Conservation (phyloP, 805 yeast species). For the Cyberlindnera xylosilytica region DNA sequence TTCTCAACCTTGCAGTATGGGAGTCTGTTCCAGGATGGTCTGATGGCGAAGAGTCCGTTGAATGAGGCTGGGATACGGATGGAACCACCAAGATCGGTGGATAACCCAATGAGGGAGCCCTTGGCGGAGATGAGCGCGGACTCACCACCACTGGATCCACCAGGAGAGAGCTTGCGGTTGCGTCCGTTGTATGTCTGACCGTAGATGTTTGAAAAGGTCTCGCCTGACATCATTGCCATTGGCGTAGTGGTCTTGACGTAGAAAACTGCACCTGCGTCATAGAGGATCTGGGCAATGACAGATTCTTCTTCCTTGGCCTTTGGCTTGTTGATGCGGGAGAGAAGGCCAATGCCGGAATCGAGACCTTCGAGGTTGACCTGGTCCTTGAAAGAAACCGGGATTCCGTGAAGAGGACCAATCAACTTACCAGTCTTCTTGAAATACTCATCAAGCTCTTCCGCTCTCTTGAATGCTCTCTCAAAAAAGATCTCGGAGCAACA, state of each 20-base stretch:
- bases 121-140: slow-evolving; percentile 41
- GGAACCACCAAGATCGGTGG: slow-evolving; percentile 53
- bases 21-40: slow-evolving; percentile 42
- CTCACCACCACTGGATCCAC: slow-evolving; percentile 55
- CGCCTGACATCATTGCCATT: slow-evolving; percentile 46
- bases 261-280: slow-evolving; percentile 49
- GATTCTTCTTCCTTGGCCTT: slow-evolving; percentile 44
- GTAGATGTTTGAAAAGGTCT: slow-evolving; percentile 39
- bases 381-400: slow-evolving; percentile 60
- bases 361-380: slow-evolving; percentile 39
- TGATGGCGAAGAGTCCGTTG: slow-evolving; percentile 38
- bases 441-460: slow-evolving; percentile 50
- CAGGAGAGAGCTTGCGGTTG: slow-evolving; percentile 40
- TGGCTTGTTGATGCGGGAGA: slow-evolving; percentile 48
- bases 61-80: slow-evolving; percentile 46
- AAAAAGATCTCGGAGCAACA: slow-evolving; percentile 38
- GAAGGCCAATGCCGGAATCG: slow-evolving; percentile 47
- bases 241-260: slow-evolving; percentile 53
- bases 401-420: slow-evolving; percentile 64
- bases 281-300: slow-evolving; percentile 36
- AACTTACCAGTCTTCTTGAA: slow-evolving; percentile 43
- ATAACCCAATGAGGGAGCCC: slow-evolving; percentile 48
- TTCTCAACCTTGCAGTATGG: slow-evolving; percentile 29
- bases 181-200: slow-evolving; percentile 45
- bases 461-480: slow-evolving; percentile 53